Evolutionary conservation across 495 filamentous ascomycete genomes (phyloP).

Genomic region (Penicillium roqueforti): DNA sequence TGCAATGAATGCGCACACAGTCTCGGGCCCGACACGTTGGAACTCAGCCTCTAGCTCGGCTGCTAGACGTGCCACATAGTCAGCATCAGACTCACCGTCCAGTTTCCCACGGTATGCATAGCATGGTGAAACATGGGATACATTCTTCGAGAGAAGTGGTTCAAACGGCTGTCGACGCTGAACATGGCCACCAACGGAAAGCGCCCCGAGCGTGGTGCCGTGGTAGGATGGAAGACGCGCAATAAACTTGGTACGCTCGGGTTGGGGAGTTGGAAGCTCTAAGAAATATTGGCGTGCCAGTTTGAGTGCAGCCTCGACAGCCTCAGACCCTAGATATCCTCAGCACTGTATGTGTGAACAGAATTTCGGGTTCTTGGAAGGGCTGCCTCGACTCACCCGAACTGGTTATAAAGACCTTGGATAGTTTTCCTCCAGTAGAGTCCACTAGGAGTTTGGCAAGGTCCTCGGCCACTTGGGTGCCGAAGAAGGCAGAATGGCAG

Average conservation of each 20-base stretch:
- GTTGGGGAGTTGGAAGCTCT: conserved; percentile 47
- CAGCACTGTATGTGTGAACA: neutral
- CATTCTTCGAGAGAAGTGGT: conserved; percentile 57
- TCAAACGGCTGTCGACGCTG: conserved; percentile 61
- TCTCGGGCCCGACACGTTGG: conserved; percentile 62
- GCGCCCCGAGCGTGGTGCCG: conserved; percentile 64
- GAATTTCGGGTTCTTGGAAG: neutral
- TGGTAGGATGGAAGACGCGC: conserved; percentile 69
- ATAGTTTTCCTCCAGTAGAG: conserved; percentile 43
- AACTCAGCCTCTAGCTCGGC: conserved; percentile 74
- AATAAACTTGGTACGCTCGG: conserved; percentile 57
- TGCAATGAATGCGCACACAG: conserved; percentile 70
- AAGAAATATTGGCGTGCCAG: conserved; percentile 59
- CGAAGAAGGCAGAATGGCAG: conserved; percentile 52
- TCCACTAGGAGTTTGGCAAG: conserved; percentile 42
- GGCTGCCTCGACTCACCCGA: conserved; percentile 49
- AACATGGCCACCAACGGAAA: conserved; percentile 59
- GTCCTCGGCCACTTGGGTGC: conserved; percentile 42
- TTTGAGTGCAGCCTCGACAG: conserved; percentile 66
- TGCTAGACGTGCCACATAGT: conserved; percentile 56
- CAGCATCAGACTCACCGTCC: conserved; percentile 40
- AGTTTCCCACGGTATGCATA: conserved; percentile 57
- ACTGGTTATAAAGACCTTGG: conserved; percentile 46
- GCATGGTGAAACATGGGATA: conserved; percentile 66
- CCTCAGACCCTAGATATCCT: conserved; percentile 56